phyloP scores from a whole-genome alignment of 345 rosid species.

The Populus davidiana region DNA sequence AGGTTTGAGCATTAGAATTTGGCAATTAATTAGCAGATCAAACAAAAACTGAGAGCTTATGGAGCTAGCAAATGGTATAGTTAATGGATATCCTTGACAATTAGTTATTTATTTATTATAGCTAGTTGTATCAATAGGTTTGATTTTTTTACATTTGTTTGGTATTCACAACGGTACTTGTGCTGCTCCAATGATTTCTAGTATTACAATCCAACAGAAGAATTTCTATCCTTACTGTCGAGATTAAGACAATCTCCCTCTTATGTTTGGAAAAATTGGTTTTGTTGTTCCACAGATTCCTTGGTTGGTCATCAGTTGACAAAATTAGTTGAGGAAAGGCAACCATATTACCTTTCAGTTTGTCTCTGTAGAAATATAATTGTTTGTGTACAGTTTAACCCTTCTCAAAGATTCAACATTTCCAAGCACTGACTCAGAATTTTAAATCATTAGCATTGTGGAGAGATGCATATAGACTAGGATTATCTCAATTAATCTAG shows the following conservation, averaged over 20 bases:
- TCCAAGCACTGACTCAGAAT: neutral
- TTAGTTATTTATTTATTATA: neutral
- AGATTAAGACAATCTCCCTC: neutral
- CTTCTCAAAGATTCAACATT: neutral
- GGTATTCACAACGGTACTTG: neutral
- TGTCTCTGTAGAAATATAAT: too few relatives aligned
- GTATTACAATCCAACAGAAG: neutral
- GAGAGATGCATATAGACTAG: neutral
- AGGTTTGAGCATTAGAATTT: neutral
- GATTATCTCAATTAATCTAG: neutral
- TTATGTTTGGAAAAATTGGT: neutral
- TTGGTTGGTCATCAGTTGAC: neutral
- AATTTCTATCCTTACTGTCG: neutral
- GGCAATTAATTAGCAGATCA: neutral
- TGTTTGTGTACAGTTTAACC: too few relatives aligned
- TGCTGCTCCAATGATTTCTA: neutral
- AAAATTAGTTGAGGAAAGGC: neutral
- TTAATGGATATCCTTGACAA: neutral
- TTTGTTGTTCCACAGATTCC: neutral
- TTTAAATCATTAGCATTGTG: too few relatives aligned
- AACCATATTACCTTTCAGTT: neutral
- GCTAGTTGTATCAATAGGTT: neutral
- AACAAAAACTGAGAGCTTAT: neutral
- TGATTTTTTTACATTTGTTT: neutral
- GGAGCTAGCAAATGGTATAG: neutral